Base-by-base conservation (phyloP, 768 basidiomycete species). In the Fistulinella prunicolor region DNA sequence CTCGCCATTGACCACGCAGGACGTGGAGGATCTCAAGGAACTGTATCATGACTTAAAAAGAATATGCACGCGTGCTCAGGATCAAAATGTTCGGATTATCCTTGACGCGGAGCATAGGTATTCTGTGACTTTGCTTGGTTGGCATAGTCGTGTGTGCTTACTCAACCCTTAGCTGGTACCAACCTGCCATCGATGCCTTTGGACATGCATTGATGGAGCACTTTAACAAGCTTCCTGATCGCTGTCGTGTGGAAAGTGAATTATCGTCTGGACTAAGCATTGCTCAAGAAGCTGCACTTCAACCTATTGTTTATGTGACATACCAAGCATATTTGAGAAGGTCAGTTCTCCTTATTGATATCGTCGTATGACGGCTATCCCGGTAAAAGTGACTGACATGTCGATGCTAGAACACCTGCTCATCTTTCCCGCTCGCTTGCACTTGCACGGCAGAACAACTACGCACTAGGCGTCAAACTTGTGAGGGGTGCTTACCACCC, bases 401-500 rank as follows among this genome's bases (percentile, higher is more conserved):
- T 46, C 28, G 20, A 44, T 22, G 14, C 12, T 50, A 88, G 90
- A 44, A 86, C 82, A 1, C 85, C 84, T 4, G 63, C 68, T n/a
- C 83, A 91, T 55, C 77, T 96, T 4, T 68, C 68, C 0, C 80
- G 80, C 17, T 78, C 82, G 30, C 69, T 94, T 38, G 68, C 67
- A 13, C 85, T 89, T 42, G 87, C 94, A 4, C 73, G 78, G 51
- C 64, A 63, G 42, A 73, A 83, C 53, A 74, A 79, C 30, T 95
- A 89, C 61, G 74, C 86, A 0, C 76, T 95, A 0, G 94, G 94
- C 9, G 82, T 92, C 46, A 97, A 96, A 67, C 85, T 97, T 40
- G 94, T 96, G 24, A 82, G 94, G 20, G 94, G 94, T 0, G 94
- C 94, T 3, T 97, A 97, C 66, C 90, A 94, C 59, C 75, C 81